phyloP scores from a whole-genome alignment of 192 early-diverging fungal genomes.

The Backusella luteola region DNA sequence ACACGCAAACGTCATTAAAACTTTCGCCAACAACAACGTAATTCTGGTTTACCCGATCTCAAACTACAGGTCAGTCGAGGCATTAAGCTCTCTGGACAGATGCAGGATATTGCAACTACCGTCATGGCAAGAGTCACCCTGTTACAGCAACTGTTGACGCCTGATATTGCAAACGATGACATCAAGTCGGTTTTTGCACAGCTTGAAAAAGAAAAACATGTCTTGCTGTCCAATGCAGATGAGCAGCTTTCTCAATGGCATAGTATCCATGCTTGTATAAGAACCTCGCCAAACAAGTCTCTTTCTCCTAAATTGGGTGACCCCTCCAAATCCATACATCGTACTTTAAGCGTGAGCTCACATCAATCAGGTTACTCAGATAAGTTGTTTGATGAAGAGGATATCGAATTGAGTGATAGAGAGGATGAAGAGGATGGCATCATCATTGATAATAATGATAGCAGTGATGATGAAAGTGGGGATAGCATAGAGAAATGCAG shows the following conservation, averaged over 20 bases:
- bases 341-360: neutral
- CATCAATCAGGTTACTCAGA: constrained; percentile 38
- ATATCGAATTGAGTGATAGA: constrained; percentile 47
- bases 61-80: neutral
- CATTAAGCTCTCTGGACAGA: neutral
- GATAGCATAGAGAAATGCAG: constrained; percentile 24
- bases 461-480: constrained; percentile 40
- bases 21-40: neutral
- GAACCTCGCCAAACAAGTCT: neutral
- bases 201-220: neutral
- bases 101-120: neutral
- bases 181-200: neutral
- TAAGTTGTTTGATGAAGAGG: constrained; percentile 72
- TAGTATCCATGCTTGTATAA: neutral
- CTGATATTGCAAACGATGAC: neutral
- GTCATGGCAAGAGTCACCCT: neutral
- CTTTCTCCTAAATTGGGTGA: neutral
- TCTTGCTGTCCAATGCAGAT: neutral
- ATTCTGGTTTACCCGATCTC: neutral
- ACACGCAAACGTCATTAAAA: neutral
- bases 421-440: constrained; percentile 49
- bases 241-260: constrained; percentile 7
- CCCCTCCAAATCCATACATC: neutral
- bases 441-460: constrained; percentile 42
- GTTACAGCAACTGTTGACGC: neutral